Evolutionary conservation across 768 basidiomycete genomes (phyloP).

Genomic region (Punctularia strigosozonata): DNA sequence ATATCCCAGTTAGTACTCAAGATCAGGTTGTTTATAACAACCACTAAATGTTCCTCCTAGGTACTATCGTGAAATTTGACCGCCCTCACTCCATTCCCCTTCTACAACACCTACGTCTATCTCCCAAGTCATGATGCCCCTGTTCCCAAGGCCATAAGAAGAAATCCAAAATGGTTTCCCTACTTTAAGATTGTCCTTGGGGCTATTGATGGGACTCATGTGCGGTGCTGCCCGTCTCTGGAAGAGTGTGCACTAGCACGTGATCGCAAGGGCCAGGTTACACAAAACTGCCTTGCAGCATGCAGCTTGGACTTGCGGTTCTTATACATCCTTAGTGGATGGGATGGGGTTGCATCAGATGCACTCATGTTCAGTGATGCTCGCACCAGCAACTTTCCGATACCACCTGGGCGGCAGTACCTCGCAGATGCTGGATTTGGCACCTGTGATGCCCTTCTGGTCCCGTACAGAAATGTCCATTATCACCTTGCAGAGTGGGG

Average conservation of each 20-base stretch:
- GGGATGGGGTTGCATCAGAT: conserved; percentile 20
- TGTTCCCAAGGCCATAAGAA: conserved; percentile 13
- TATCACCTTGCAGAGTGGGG: conserved; percentile 25
- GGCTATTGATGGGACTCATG: conserved; percentile 23
- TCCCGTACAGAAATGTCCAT: conserved; percentile 17
- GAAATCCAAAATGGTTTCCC: conserved; percentile 21
- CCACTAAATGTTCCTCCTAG: conserved; percentile 8
- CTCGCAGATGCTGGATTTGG: conserved; percentile 22
- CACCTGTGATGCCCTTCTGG: conserved; percentile 13
- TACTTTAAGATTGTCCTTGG: conserved; percentile 20
- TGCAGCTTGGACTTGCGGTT: conserved; percentile 15
- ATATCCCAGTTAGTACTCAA: conserved; percentile 5
- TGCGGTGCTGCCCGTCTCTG: conserved; percentile 11
- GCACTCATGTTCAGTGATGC: conserved; percentile 15
- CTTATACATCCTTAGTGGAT: conserved; percentile 15
- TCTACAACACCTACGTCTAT: conserved; percentile 16
- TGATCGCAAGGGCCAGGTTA: conserved; percentile 14
- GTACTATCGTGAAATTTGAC: conserved; percentile 18
- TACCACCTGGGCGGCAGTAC: conserved; percentile 17
- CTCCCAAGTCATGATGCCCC: conserved; percentile 7
- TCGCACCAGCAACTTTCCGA: conserved; percentile 8
- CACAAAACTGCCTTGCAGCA: conserved; percentile 19
- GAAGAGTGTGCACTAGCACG: conserved; percentile 7
- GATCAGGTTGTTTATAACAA: background rate
- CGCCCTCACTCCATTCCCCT: conserved; percentile 12